These are phyloP conservation scores for Lasiodiplodia sp. DNA, from an alignment of 2,329 filamentous ascomycete genomes.

Conservation along the genomic window DNA sequence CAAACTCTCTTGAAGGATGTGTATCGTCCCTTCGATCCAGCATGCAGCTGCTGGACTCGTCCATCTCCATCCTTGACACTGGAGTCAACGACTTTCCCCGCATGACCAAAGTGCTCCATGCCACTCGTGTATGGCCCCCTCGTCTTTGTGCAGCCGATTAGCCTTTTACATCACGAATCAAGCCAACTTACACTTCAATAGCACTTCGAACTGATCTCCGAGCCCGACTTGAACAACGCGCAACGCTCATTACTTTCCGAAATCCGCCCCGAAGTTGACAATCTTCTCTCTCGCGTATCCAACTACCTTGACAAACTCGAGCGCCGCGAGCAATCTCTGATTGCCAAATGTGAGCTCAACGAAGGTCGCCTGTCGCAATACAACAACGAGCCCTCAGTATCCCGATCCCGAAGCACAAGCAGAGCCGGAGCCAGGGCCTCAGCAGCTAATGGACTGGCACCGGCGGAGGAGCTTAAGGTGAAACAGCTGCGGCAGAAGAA, in stretches of 20 bases:
- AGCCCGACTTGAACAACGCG: constrained; percentile 80
- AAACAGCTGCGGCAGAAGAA: constrained; percentile 79
- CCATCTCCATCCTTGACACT: constrained; percentile 67
- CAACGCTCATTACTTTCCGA: constrained; percentile 86
- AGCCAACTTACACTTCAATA: constrained; percentile 46
- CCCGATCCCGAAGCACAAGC: constrained; percentile 23
- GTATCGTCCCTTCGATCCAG: constrained; percentile 67
- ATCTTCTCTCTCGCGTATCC: constrained; percentile 81
- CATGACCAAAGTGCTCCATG: constrained; percentile 68
- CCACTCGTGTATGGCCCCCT: constrained; percentile 60
- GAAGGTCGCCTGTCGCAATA: constrained; percentile 69
- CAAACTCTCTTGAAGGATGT: constrained; percentile 62
- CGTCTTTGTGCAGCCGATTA: background rate
- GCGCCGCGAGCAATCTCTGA: constrained; percentile 81
- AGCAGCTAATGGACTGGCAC: constrained; percentile 38
- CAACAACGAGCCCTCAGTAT: constrained; percentile 37
- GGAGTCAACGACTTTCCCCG: constrained; percentile 70
- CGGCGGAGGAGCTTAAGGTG: constrained; percentile 64
- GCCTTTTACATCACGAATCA: background rate
- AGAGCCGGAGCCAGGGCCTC: constrained; percentile 35
- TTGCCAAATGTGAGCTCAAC: constrained; percentile 82
- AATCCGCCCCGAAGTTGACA: constrained; percentile 84
- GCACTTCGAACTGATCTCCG: constrained; percentile 93
- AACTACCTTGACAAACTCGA: constrained; percentile 83
- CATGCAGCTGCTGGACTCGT: constrained; percentile 67